Percentiles rank a stretch among this genome's conserved stretches.
These are phyloP conservation scores for Fusarium sp. DNA, from an alignment of 2,329 filamentous ascomycete genomes.

Conservation along the genomic window DNA sequence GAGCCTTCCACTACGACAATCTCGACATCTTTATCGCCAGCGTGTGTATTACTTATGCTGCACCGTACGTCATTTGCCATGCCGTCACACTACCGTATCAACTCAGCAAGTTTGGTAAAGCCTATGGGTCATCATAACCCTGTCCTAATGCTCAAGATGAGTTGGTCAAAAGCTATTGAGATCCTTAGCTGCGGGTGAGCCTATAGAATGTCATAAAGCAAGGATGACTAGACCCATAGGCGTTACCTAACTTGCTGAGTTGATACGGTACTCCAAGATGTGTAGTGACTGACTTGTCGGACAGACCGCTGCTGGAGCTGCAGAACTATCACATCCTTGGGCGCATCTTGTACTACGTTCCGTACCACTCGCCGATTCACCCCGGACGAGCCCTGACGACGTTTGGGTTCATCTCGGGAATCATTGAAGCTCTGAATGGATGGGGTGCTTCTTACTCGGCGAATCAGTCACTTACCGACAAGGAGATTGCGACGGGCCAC, in stretches of 20 bases:
- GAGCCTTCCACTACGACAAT: slow-evolving; percentile 52
- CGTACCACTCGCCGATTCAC: slow-evolving; percentile 69
- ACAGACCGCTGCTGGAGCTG: slow-evolving; percentile 70
- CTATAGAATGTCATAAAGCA: accelerated
- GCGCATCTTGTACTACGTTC: slow-evolving; percentile 70
- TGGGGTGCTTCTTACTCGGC: slow-evolving; percentile 65
- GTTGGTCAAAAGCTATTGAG: no score
- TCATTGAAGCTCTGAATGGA: slow-evolving; percentile 65
- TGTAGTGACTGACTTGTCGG: slow-evolving; percentile 9
- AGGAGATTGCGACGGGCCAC: slow-evolving; percentile 59
- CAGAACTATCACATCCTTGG: slow-evolving; percentile 75
- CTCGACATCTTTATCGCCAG: slow-evolving; percentile 54
- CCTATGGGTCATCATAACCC: no score
- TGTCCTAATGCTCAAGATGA: background rate
- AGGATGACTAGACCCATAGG: no score
- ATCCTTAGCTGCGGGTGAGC: accelerated
- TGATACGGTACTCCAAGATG: no score
- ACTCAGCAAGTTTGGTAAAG: no score
- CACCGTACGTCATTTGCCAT: slow-evolving; percentile 48
- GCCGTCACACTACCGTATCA: background rate
- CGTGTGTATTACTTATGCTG: slow-evolving; percentile 55
- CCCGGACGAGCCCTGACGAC: slow-evolving; percentile 62
- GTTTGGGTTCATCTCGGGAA: slow-evolving; percentile 62
- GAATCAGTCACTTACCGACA: slow-evolving; percentile 59
- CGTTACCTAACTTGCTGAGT: no score